A percentile compares a stretch with the other conserved stretches of the same genome.
Conservation (phyloP, 805 yeast species). For the Sungouiozyma ichnusensis region DNA sequence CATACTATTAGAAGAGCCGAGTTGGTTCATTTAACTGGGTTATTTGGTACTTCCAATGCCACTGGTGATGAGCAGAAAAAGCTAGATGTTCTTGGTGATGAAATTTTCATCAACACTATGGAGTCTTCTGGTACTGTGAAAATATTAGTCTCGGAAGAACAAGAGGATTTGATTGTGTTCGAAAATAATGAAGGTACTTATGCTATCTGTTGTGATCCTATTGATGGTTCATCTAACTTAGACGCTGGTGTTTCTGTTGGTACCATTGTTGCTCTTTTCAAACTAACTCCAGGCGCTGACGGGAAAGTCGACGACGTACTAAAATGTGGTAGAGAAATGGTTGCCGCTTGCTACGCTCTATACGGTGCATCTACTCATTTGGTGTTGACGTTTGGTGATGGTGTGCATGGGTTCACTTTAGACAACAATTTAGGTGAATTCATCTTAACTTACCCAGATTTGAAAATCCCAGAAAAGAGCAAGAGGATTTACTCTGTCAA, state of each 20-base stretch:
- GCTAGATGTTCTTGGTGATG: conserved; percentile 94
- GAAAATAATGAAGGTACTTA: conserved; percentile 48
- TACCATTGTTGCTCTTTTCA: conserved; percentile 87
- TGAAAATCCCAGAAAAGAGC: conserved; percentile 47
- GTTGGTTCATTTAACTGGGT: conserved; percentile 80
- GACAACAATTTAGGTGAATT: conserved; percentile 92
- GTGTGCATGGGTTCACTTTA: conserved; percentile 89
- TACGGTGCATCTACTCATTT: conserved; percentile 95
- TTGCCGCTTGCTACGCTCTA: conserved; percentile 97
- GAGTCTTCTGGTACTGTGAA: conserved; percentile 82
- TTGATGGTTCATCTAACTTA: conserved; percentile 91
- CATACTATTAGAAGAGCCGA: conserved; percentile 93
- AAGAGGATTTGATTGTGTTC: conserved; percentile 85
- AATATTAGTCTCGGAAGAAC: conserved; percentile 88
- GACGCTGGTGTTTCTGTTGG: conserved; percentile 99
- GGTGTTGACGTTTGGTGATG: conserved; percentile 82
- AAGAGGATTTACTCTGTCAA: conserved; percentile 82
- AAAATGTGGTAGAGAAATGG: conserved; percentile 88
- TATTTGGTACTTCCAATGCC: conserved; percentile 76
- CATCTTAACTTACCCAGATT: conserved; percentile 75
- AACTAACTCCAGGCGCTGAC: conserved; percentile 55
- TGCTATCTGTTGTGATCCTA: conserved; percentile 96
- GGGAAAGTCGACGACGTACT: conserved; percentile 86
- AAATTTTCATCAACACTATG: conserved; percentile 95
- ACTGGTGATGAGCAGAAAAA: conserved; percentile 97